A percentile compares a stretch with the other conserved stretches of the same genome.
Conservation (phyloP, 768 basidiomycete genomes). For the Xerocomellus chrysenteron region DNA sequence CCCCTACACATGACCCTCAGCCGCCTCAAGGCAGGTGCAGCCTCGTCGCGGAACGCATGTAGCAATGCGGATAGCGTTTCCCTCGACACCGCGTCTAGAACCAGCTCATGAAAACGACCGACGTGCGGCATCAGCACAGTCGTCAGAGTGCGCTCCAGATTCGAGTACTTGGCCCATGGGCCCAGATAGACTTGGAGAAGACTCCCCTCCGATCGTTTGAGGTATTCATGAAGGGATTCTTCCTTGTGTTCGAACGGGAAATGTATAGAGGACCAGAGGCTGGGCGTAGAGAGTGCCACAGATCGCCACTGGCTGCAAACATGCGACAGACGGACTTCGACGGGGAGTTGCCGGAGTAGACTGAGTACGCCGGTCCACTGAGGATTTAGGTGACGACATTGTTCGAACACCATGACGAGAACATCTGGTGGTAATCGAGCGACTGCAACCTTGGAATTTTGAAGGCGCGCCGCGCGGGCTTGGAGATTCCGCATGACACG, state of each 20-base stretch:
- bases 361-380: conserved; percentile 34
- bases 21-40: conserved; percentile 26
- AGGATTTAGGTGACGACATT: conserved; percentile 30
- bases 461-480: conserved; percentile 31
- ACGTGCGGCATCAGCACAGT: conserved; percentile 31
- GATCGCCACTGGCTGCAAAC: conserved; percentile 36
- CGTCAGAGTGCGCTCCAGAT: conserved; percentile 24
- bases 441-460: conserved; percentile 29
- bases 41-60: conserved; percentile 23
- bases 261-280: conserved; percentile 36
- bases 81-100: conserved; percentile 31
- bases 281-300: conserved; percentile 34
- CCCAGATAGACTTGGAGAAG: conserved; percentile 33
- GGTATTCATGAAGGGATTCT: conserved; percentile 32
- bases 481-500: conserved; percentile 28
- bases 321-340: conserved; percentile 35
- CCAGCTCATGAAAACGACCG: conserved; percentile 27
- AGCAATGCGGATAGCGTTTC: conserved; percentile 28
- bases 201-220: conserved; percentile 31
- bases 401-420: conserved; percentile 33
- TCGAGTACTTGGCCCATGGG: conserved; percentile 33
- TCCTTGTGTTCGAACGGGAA: conserved; percentile 31
- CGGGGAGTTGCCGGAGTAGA: conserved; percentile 32
- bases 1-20: conserved; percentile 33
- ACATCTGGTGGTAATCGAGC: conserved; percentile 32